These are phyloP conservation scores for Fusarium musae DNA, from an alignment of 2,329 filamentous ascomycete genomes.

Conservation along the genomic window DNA sequence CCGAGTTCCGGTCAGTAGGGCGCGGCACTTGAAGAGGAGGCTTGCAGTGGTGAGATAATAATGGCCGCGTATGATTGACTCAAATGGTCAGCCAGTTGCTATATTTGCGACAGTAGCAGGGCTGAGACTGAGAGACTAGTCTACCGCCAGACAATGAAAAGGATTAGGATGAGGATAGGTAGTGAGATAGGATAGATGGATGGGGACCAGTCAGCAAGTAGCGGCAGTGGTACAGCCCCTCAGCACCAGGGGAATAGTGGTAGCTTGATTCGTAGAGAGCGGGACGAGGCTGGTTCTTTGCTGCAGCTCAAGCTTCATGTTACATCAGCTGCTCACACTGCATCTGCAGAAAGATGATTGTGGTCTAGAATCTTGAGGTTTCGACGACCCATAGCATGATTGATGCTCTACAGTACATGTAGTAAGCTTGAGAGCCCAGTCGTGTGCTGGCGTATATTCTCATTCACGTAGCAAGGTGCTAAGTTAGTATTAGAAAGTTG, in stretches of 20 bases:
- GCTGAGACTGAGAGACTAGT: background rate
- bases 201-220: background rate
- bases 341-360: background rate
- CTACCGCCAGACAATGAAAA: background rate
- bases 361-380: background rate
- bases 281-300: conserved; percentile 7
- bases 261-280: conserved; percentile 3
- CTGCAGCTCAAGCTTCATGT: conserved; percentile 10
- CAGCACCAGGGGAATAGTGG: background rate
- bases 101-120: conserved; percentile 37
- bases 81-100: conserved; percentile 27
- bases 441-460: background rate
- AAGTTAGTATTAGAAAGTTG: background rate
- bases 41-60: conserved; percentile 26
- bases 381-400: background rate
- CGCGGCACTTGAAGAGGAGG: background rate
- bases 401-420: background rate
- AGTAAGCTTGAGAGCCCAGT: background rate
- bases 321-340: conserved; percentile 8
- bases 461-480: background rate
- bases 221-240: background rate
- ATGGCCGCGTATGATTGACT: conserved; percentile 14
- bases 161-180: background rate
- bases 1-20: conserved; percentile 3
- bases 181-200: background rate